Conservation (phyloP, 495 filamentous ascomycete species). For the Annulohypoxylon moriforme region DNA sequence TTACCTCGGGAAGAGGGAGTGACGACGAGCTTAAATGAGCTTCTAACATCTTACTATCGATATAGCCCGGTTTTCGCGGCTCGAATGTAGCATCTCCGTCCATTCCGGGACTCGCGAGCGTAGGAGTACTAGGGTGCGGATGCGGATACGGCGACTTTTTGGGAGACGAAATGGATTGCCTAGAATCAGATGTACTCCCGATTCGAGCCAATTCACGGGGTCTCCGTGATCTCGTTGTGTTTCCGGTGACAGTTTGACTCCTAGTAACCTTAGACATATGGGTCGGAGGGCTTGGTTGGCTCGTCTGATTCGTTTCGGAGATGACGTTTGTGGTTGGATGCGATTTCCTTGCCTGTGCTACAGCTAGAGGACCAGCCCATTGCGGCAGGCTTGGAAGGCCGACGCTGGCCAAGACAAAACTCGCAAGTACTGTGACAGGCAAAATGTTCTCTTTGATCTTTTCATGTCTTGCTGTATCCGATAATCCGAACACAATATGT, state of each 20-base stretch:
- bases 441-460: slow-evolving; percentile 80
- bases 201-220: slow-evolving; percentile 57
- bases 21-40: slow-evolving; percentile 73
- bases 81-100: slow-evolving; percentile 34
- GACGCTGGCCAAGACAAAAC: slow-evolving; percentile 74
- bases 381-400: slow-evolving; percentile 63
- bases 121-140: slow-evolving; percentile 18
- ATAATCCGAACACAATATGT: slow-evolving; percentile 77
- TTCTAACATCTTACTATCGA: slow-evolving; percentile 59
- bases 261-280: slow-evolving; percentile 59
- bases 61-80: slow-evolving; percentile 44
- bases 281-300: slow-evolving; percentile 45
- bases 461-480: slow-evolving; percentile 69
- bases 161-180: slow-evolving; percentile 44
- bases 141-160: slow-evolving; percentile 43
- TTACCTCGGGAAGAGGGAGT: slow-evolving; percentile 68
- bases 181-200: slow-evolving; percentile 54
- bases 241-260: slow-evolving; percentile 70
- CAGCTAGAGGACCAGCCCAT: slow-evolving; percentile 75
- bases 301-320: slow-evolving; percentile 61
- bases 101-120: slow-evolving; percentile 33
- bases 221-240: slow-evolving; percentile 58
- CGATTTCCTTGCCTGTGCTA: slow-evolving; percentile 78
- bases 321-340: slow-evolving; percentile 66
- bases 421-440: slow-evolving; percentile 76